Base-by-base conservation (phyloP, 73 alveolate genomes). In the Blepharisma stoltei region DNA sequence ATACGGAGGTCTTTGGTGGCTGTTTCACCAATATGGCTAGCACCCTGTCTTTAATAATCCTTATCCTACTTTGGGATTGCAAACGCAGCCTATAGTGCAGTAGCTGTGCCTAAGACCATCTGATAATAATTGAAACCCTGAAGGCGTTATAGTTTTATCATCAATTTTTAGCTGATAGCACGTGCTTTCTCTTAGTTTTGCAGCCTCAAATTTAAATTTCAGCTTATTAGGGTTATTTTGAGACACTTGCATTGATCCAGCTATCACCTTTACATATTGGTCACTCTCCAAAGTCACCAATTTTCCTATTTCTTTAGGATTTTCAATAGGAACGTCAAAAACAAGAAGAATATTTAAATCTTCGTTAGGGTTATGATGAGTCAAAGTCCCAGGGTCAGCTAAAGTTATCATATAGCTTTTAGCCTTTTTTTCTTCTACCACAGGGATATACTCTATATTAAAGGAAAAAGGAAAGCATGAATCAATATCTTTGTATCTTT, bases 31-130 rank as follows among this genome's bases (percentile, higher is more conserved):
- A n/a, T n/a, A n/a, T n/a, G n/a, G n/a, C n/a, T n/a, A n/a, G n/a
- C n/a, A n/a, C n/a, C n/a, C n/a, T n/a, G n/a, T n/a, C n/a, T n/a
- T n/a, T n/a, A n/a, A n/a, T n/a, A n/a, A n/a, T n/a, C n/a, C n/a
- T n/a, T n/a, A n/a, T n/a, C n/a, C n/a, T n/a, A n/a, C 38, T 14
- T 14, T 25, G 23, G 73, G 73, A 25, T 60, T 60, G 73, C 73
- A 60, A 14, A 8, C 2, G 45, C 73, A 60, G 46, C 46, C 46
- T 5, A 11, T 14, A 9, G 73, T 60, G 5, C 73, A 60, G 5
- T 60, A 60, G 18, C 23, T n/a, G 5, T 60, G 73, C 48, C 2
- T 25, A 14, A 60, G 38, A 1, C 73, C 73, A 25, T 60, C 73
- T 18, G 49, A 8, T 9, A 18, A n/a, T 2, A 60, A 14, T 25